A percentile compares a stretch with the other conserved stretches of the same genome.
Evolutionary conservation across 768 basidiomycete species (phyloP).

Genomic region (Lyophyllum atratum): DNA sequence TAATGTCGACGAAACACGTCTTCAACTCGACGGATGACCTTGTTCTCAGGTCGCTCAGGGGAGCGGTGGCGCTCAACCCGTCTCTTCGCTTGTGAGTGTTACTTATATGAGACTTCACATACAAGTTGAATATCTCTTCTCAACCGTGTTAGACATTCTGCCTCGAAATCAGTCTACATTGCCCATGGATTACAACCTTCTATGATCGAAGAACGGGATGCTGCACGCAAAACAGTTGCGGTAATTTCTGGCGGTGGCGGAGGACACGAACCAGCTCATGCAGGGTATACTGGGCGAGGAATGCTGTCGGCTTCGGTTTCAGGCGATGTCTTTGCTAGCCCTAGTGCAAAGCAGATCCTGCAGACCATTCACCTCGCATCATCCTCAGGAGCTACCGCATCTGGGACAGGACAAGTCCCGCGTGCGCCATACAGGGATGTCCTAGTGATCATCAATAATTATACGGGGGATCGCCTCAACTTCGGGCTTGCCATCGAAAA

Average conservation of each 20-base stretch:
- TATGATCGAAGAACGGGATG: background rate
- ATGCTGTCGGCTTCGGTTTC: conserved; percentile 57
- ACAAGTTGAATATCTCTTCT: background rate
- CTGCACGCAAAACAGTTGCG: conserved; percentile 27
- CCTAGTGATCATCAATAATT: conserved; percentile 46
- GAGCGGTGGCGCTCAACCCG: conserved; percentile 43
- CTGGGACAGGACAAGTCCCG: background rate
- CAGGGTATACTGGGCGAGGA: conserved; percentile 57
- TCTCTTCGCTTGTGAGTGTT: conserved; percentile 36
- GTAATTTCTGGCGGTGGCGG: conserved; percentile 53
- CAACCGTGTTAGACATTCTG: conserved; percentile 29
- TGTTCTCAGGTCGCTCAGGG: conserved; percentile 43
- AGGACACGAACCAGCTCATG: conserved; percentile 64
- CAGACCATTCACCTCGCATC: conserved; percentile 49
- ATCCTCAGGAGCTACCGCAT: conserved; percentile 18
- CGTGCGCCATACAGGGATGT: conserved; percentile 27
- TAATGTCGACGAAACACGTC: conserved; percentile 46
- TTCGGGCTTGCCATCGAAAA: conserved; percentile 60
- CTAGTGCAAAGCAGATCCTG: conserved; percentile 60
- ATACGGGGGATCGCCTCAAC: conserved; percentile 58
- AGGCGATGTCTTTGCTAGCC: conserved; percentile 66
- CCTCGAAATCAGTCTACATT: conserved; percentile 38
- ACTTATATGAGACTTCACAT: background rate
- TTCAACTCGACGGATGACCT: conserved; percentile 42
- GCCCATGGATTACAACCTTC: conserved; percentile 13